Evolutionary conservation across 2,329 filamentous ascomycete species (phyloP).

Genomic region (Penicillium brevicompactum): DNA sequence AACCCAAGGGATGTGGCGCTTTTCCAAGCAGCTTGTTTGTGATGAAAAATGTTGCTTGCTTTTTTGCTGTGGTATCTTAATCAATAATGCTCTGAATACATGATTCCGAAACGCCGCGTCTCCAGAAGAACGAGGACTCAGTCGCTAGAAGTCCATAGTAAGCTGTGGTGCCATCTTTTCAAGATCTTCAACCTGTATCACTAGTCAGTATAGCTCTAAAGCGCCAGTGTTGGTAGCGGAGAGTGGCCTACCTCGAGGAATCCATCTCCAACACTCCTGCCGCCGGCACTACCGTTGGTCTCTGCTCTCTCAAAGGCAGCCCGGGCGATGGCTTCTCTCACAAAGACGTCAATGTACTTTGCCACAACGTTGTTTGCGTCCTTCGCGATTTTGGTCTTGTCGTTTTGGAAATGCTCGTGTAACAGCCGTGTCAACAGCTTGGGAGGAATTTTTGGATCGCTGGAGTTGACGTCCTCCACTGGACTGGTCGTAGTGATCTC

Average conservation of each 20-base stretch:
- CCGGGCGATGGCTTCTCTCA: slow-evolving; percentile 82
- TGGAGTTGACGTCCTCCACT: slow-evolving; percentile 33
- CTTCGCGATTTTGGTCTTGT: slow-evolving; percentile 71
- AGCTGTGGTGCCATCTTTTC: slow-evolving; percentile 86
- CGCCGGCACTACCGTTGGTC: slow-evolving; percentile 35
- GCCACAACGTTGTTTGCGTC: slow-evolving; percentile 76
- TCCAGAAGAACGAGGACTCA: background rate
- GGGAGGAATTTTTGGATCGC: slow-evolving; percentile 62
- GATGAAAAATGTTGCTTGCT: slow-evolving; percentile 1
- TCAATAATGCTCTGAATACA: slow-evolving; percentile 7
- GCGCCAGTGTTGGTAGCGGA: background rate
- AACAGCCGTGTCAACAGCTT: slow-evolving; percentile 75
- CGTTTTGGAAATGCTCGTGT: slow-evolving; percentile 74
- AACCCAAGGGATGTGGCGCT: slow-evolving; percentile 26
- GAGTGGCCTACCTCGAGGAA: slow-evolving; percentile 68
- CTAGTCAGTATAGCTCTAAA: slow-evolving; percentile 1
- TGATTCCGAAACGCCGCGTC: slow-evolving; percentile 3
- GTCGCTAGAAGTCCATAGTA: slow-evolving; percentile 73
- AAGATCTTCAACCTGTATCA: slow-evolving; percentile 74
- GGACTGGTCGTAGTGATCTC: slow-evolving; percentile 41
- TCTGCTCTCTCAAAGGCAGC: slow-evolving; percentile 69
- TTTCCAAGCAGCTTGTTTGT: slow-evolving; percentile 17
- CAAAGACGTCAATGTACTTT: slow-evolving; percentile 89
- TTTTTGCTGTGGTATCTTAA: slow-evolving; percentile 27
- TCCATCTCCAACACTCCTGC: slow-evolving; percentile 49